phyloP scores from a whole-genome alignment of 2,329 filamentous ascomycete genomes.

The Monilinia fructicola region DNA sequence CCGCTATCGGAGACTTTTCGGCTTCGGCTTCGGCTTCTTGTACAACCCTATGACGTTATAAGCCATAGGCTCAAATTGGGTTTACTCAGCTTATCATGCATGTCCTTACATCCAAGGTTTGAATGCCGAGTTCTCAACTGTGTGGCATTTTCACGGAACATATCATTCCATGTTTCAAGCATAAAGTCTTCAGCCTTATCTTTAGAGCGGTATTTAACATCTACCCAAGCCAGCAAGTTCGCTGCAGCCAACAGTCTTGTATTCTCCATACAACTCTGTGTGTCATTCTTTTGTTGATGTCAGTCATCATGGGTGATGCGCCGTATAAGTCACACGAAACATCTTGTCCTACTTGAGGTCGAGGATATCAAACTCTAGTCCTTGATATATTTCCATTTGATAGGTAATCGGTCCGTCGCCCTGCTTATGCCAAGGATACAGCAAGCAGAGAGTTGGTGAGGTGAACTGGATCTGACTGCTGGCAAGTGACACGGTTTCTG shows the following conservation, averaged over 20 bases:
- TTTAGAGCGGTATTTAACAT: not conserved
- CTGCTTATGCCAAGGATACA: not conserved
- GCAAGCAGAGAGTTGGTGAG: conserved; percentile 1
- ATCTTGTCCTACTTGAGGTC: not conserved
- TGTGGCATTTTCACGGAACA: not conserved
- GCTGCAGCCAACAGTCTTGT: conserved; percentile 8
- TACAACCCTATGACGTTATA: not conserved
- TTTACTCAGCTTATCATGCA: conserved; percentile 6
- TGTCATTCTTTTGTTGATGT: not conserved
- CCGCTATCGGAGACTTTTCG: not conserved
- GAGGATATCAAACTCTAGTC: not conserved
- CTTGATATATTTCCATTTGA: not conserved
- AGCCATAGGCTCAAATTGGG: not conserved
- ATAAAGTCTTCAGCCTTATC: not conserved
- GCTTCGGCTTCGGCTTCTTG: no score
- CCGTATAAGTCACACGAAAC: not conserved
- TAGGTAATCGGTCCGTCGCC: conserved; percentile 17
- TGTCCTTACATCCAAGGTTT: not conserved
- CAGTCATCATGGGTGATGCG: conserved; percentile 4
- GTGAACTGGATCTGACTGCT: conserved; percentile 9
- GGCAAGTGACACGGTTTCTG: conserved; percentile 17
- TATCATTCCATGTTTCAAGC: conserved; percentile 5
- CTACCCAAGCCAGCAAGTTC: not conserved
- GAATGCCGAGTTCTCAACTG: not conserved
- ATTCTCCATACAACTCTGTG: not conserved